Evolutionary conservation across 768 basidiomycete species (phyloP).

Genomic region (Collybiopsis luxurians): DNA sequence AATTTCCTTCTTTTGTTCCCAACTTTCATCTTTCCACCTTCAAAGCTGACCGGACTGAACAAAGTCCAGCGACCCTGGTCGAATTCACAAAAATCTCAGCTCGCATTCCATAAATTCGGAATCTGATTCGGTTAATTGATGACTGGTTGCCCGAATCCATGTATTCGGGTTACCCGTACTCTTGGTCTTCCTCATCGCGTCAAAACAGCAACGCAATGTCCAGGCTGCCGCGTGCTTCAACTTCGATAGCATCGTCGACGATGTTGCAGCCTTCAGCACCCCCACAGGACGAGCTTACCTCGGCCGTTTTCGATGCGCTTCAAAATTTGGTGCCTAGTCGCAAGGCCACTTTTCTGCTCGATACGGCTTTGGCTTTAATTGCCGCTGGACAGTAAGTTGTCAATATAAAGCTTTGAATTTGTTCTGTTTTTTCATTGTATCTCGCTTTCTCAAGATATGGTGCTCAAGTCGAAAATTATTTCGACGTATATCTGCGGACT

Average conservation of each 20-base stretch:
- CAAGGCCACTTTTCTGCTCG: conserved; percentile 50
- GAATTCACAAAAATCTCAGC: too few relatives aligned
- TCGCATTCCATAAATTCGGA: too few relatives aligned
- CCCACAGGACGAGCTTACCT: conserved; percentile 51
- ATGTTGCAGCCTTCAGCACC: conserved; percentile 12
- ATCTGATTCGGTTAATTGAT: too few relatives aligned
- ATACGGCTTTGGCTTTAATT: conserved; percentile 47
- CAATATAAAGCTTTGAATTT: neutral
- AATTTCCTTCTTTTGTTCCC: too few relatives aligned
- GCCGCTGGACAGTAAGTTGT: conserved; percentile 45
- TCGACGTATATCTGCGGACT: conserved; percentile 64
- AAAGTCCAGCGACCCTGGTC: too few relatives aligned
- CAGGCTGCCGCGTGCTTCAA: neutral
- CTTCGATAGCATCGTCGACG: neutral
- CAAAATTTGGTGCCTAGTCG: conserved; percentile 38
- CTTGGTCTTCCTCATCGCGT: neutral
- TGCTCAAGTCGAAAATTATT: conserved; percentile 58
- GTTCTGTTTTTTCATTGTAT: neutral
- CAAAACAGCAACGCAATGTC: neutral
- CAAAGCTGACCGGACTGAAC: too few relatives aligned
- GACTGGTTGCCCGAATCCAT: too few relatives aligned
- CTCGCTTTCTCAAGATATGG: conserved; percentile 46
- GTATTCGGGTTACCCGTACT: too few relatives aligned
- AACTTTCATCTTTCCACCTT: too few relatives aligned
- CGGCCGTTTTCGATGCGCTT: conserved; percentile 46